A percentile compares a stretch with the other conserved stretches of the same genome.
Evolutionary conservation across 495 filamentous ascomycete genomes (phyloP).

Genomic region (Bombardia bombarda): DNA sequence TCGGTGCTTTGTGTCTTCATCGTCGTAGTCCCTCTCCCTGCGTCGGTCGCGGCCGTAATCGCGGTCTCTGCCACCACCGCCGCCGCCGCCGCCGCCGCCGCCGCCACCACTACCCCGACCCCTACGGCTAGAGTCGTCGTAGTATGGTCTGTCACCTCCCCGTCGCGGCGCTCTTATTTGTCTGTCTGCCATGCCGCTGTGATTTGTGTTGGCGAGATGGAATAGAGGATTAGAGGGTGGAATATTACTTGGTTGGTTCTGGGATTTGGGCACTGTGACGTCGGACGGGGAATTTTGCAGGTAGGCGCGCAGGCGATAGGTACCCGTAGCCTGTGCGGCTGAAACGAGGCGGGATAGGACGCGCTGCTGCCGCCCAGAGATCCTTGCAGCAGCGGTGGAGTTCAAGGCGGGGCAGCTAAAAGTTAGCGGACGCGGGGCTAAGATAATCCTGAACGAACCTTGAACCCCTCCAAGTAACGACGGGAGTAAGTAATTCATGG

Average conservation of each 20-base stretch:
- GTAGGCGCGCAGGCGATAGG: background rate
- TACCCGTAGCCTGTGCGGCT: slow-evolving; percentile 2
- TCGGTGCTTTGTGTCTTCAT: slow-evolving; percentile 22
- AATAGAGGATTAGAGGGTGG: background rate
- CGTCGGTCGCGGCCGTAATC: slow-evolving; percentile 26
- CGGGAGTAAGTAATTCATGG: too few relatives aligned
- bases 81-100: slow-evolving; percentile 5
- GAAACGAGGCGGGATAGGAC: background rate
- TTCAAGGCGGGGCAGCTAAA: background rate
- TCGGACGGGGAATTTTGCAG: slow-evolving; percentile 8
- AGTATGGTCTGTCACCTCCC: slow-evolving; percentile 14
- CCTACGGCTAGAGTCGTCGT: slow-evolving; percentile 14
- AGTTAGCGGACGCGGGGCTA: background rate
- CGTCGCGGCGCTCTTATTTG: slow-evolving; percentile 15
- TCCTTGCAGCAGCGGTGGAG: background rate
- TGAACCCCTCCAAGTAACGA: too few relatives aligned
- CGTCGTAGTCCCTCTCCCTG: slow-evolving; percentile 19
- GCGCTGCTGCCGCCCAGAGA: background rate
- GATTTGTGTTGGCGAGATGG: background rate
- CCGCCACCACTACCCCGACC: slow-evolving; percentile 9
- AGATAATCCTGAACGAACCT: background rate
- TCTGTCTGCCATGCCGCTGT: slow-evolving; percentile 19
- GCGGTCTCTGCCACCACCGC: slow-evolving; percentile 17
- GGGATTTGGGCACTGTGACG: slow-evolving; percentile 9
- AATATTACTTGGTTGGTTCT: background rate